A percentile compares a stretch with the other conserved stretches of the same genome.
phyloP scores from a whole-genome alignment of 345 rosid genomes.

The Citrus mangshanensis region DNA sequence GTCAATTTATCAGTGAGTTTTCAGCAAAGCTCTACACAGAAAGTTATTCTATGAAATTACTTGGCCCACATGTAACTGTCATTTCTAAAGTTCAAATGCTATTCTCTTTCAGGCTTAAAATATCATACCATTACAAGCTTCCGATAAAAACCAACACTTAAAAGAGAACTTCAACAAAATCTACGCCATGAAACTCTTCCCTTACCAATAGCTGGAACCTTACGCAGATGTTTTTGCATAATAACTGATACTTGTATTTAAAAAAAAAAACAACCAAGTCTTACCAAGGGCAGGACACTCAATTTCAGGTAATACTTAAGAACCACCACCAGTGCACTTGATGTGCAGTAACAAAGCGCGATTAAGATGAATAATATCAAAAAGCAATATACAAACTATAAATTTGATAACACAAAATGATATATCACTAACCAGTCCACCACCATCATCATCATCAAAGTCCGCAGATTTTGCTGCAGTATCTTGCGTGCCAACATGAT shows the following conservation, averaged over 20 bases:
- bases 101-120: not conserved
- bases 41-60: not conserved
- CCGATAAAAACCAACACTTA: not conserved
- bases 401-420: not conserved
- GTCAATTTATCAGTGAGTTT: not conserved
- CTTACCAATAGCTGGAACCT: not conserved
- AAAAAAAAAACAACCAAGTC: not conserved
- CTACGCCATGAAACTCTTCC: not conserved
- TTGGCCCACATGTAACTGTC: not conserved
- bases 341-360: not conserved
- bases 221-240: not conserved
- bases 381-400: not conserved
- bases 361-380: not conserved
- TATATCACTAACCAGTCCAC: constrained; percentile 71
- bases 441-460: constrained; percentile 96
- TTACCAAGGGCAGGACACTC: not conserved
- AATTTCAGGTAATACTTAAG: not conserved
- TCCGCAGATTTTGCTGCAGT: constrained; percentile 73
- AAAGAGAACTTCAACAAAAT: not conserved
- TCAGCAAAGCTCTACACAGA: not conserved
- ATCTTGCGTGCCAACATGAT: constrained; percentile 81
- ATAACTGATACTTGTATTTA: not conserved
- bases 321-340: not conserved
- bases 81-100: not conserved
- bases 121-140: not conserved